Conservation (phyloP, 805 yeast species). For the Cyberlindnera samutprakarnensis region DNA sequence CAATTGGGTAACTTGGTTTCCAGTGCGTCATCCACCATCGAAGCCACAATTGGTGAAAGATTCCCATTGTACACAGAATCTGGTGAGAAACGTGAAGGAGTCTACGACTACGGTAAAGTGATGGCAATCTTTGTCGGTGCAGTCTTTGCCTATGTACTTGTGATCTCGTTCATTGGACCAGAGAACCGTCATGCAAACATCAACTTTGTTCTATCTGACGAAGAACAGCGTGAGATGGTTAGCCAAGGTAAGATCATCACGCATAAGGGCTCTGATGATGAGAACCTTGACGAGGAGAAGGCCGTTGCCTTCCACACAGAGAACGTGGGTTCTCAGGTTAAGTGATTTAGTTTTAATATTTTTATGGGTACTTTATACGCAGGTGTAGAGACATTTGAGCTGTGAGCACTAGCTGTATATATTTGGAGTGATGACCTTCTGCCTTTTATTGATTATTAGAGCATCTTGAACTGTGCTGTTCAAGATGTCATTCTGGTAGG, state of each 20-base stretch:
- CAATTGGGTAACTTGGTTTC: slow-evolving; percentile 65
- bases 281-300: slow-evolving; percentile 7
- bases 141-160: slow-evolving; percentile 45
- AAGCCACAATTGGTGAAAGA: slow-evolving; percentile 50
- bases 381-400: no score
- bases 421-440: no score
- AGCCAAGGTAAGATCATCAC: slow-evolving; percentile 21
- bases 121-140: slow-evolving; percentile 65
- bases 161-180: slow-evolving; percentile 51
- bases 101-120: slow-evolving; percentile 47
- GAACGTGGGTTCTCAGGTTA: no score
- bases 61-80: slow-evolving; percentile 33
- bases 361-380: no score
- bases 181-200: slow-evolving; percentile 39
- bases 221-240: slow-evolving; percentile 16
- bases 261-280: slow-evolving; percentile 12
- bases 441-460: no score
- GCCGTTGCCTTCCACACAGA: slow-evolving; percentile 6
- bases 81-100: slow-evolving; percentile 18
- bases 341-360: no score
- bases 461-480: no score
- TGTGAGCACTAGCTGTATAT: no score
- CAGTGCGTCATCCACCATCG: slow-evolving; percentile 64
- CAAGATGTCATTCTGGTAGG: no score
- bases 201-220: slow-evolving; percentile 15